Evolutionary conservation across 208 protist species (phyloP).

Genomic region (Novymonas esmeraldas): DNA sequence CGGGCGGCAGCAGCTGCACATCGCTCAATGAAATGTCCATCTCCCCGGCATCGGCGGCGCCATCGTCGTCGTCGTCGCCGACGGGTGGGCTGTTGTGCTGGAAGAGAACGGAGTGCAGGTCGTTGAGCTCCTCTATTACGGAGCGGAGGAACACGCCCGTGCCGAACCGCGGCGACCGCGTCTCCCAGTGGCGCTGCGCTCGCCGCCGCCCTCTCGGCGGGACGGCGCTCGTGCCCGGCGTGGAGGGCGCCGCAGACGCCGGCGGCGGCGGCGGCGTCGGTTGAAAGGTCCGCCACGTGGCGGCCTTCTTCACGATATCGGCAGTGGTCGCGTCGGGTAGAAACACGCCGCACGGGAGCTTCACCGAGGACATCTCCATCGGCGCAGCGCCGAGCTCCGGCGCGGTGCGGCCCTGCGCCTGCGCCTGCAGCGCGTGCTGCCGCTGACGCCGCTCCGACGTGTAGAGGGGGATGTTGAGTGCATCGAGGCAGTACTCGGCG

Average conservation of each 20-base stretch:
- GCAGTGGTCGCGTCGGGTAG: constrained; percentile 8
- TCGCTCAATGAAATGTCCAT: constrained; percentile 47
- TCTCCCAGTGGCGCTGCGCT: constrained; percentile 5
- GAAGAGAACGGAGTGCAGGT: constrained; percentile 44
- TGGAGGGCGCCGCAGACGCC: too few relatives aligned
- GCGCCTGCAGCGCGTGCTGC: constrained; percentile 49
- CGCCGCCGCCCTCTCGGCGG: background rate
- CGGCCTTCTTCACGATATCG: background rate
- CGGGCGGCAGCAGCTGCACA: constrained; percentile 50
- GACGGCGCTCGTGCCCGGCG: too few relatives aligned
- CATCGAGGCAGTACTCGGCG: constrained; percentile 82
- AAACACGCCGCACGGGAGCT: background rate
- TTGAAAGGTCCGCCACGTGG: constrained; percentile 6
- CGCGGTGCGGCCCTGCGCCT: constrained; percentile 51
- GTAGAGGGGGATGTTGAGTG: constrained; percentile 72
- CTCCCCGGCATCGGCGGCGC: constrained; percentile 25
- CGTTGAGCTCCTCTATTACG: constrained; percentile 39
- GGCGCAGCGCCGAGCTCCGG: constrained; percentile 43
- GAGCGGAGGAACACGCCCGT: constrained; percentile 42
- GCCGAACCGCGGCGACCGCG: constrained; percentile 31
- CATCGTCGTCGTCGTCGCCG: constrained; percentile 26
- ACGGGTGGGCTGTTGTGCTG: constrained; percentile 26
- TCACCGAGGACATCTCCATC: constrained; percentile 19
- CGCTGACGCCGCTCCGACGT: constrained; percentile 28
- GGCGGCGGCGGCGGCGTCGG: too few relatives aligned